phyloP scores from a whole-genome alignment of 495 filamentous ascomycete genomes.

The Neurospora hispaniola region DNA sequence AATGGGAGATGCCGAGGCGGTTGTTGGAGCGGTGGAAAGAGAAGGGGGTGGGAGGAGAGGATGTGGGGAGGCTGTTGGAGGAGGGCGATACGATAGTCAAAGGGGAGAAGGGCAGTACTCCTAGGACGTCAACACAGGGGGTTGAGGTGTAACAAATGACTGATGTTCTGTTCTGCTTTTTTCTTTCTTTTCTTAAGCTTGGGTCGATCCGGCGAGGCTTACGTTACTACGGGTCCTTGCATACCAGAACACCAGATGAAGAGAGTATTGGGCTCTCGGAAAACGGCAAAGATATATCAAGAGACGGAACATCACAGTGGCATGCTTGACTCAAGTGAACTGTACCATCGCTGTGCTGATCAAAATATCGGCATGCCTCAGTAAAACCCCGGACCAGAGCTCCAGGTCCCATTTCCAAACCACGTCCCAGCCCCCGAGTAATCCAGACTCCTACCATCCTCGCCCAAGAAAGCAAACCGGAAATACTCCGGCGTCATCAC shows the following conservation, averaged over 20 bases:
- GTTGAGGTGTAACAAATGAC: not conserved
- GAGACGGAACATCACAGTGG: not conserved
- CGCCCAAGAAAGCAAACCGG: slow-evolving; percentile 10
- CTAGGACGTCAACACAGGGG: not conserved
- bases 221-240: not conserved
- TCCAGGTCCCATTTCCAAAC: slow-evolving; percentile 20
- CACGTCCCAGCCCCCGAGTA: slow-evolving; percentile 17
- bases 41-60: slow-evolving; percentile 37
- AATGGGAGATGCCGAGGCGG: slow-evolving; percentile 47
- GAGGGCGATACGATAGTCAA: slow-evolving; percentile 40
- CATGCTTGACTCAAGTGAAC: not conserved
- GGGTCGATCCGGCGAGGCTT: not conserved
- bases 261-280: not conserved
- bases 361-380: not conserved
- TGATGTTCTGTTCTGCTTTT: not conserved
- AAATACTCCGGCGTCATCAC: slow-evolving; percentile 15
- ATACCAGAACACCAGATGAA: not conserved
- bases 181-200: too few relatives aligned
- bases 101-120: slow-evolving; percentile 11
- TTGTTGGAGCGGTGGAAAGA: slow-evolving; percentile 42
- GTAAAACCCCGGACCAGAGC: slow-evolving; percentile 14
- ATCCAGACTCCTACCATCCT: slow-evolving; percentile 9
- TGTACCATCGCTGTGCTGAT: not conserved
- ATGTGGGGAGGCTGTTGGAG: slow-evolving; percentile 38
- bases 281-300: not conserved